Conservation (phyloP, 768 basidiomycete genomes). For the Cyclocybe cylindracea region DNA sequence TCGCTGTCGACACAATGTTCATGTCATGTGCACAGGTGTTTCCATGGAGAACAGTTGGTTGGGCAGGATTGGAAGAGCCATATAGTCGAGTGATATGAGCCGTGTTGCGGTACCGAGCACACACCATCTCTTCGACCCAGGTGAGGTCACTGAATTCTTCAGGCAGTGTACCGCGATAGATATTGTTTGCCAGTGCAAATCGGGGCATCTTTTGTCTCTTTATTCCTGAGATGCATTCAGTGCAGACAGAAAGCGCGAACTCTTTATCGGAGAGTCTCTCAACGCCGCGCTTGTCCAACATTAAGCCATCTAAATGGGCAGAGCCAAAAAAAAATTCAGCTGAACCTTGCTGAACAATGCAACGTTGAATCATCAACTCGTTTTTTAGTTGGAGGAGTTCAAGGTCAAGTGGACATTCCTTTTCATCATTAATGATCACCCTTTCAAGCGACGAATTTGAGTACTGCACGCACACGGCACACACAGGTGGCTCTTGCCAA, state of each 20-base stretch:
- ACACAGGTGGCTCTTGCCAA: neutral
- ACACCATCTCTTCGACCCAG: slow-evolving; percentile 30
- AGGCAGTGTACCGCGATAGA: slow-evolving; percentile 22
- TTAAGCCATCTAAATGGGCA: neutral
- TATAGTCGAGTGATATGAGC: slow-evolving; percentile 27
- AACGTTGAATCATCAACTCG: neutral
- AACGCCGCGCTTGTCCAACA: too few species aligned
- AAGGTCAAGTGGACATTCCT: neutral
- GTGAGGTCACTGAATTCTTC: slow-evolving; percentile 22
- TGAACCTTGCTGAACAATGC: too few species aligned
- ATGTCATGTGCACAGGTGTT: slow-evolving; percentile 35
- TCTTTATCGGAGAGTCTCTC: neutral
- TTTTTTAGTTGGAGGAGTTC: neutral
- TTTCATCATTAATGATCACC: neutral
- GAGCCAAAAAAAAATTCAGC: neutral
- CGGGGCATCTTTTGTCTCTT: slow-evolving; percentile 9
- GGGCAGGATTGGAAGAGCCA: slow-evolving; percentile 18
- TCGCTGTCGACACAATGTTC: slow-evolving; percentile 29
- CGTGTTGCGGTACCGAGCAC: slow-evolving; percentile 24
- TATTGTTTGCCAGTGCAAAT: slow-evolving; percentile 20
- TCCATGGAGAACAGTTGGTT: slow-evolving; percentile 28
- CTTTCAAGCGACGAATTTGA: neutral
- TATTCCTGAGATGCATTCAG: neutral
- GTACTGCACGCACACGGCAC: neutral
- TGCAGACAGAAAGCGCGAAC: neutral